Evolutionary conservation across 192 early-diverging fungal species (phyloP), one percentile per base, ranked within the genome.

Genomic region (Coemansia sp.): DNA sequence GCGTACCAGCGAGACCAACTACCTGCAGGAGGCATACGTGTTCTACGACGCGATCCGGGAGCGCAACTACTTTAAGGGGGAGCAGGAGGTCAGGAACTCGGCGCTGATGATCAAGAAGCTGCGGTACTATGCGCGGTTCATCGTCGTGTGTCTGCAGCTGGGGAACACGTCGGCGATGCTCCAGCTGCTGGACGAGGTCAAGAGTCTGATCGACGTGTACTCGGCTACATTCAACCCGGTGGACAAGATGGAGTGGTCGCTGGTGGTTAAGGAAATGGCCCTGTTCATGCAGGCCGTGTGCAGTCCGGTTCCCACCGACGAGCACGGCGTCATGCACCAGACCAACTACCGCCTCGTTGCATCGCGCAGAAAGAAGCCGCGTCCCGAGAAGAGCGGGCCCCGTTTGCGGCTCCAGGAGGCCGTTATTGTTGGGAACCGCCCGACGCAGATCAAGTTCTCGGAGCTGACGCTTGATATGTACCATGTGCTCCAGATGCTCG

Each of bases 41-140:
- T 99, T 98, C 81, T 99, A 98, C 74, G 94, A 96, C 61, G 98
- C 96, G 1, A 96, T 98, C 69, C 91, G 91, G 43, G 93, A 95
- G 47, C 88, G 98, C 63, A 88, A 90, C 63, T 99, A 99, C 75
- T 98, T 98, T 73, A 89, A 91, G 58, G 95, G 97, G 73, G 92
- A 96, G n/a, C 80, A 92, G 49, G 95, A 98, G 52, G 86, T 89
- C 12, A 95, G 94, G 81, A 96, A 92, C 64, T 89, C 95, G 7
- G 89, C 93, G 12, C 75, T 98, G 10, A 91, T 96, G 88, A 95
- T 98, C 74, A 99, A 99, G 72, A 98, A 97, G 63, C 87, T 99
- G 64, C 90, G 98, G 13, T 99, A 96, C 76, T 98, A 95, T 76
- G 98, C 98, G 3, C 89, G 98, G 39, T 98, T 97, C 79, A 98